Evolutionary conservation across 495 filamentous ascomycete genomes (phyloP), one percentile per base, ranked within the genome.

Genomic region (Darksidea phi): DNA sequence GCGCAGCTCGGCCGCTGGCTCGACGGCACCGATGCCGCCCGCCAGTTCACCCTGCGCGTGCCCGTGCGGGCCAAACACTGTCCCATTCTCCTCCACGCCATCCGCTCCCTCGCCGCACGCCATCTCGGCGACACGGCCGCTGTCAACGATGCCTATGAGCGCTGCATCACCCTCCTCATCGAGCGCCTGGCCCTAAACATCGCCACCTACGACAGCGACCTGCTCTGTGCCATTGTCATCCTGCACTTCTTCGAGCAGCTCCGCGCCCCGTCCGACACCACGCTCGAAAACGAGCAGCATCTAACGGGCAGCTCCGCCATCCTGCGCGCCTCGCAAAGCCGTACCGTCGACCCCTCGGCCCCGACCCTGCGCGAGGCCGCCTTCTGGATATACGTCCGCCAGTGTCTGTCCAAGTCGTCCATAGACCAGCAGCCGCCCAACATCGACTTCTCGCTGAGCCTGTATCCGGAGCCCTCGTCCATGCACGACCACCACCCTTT

Each of bases 371-470:
- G 50, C 26, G 38, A 66, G 2, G 63, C 63, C 11, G 50, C 57
- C 20, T 66, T 61, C 38, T 61, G 57, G 63, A 45, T 66, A 12
- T 59, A 66, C 34, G 51, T 66, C 6, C 50, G 63, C 8, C 63
- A 66, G 36, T 60, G 48, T 25, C 28, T 66, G 2, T 66, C 56
- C 57, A 66, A 26, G 11, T 50, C 63, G 25, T 54, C 37, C 7
- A 42, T 66, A n/a, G 47, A 66, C 51, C 63, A 66, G 57, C 55
- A 60, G 42, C 63, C 63, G 15, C 63, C 57, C 8, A 50, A 66
- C 41, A 20, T 66, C 5, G 56, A 54, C 21, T 32, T 53, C 7
- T 37, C 7, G 17, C 34, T 60, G 2, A 1, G n/a, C 21, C 15
- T 53, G 20, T 36, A 32, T 26, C 58, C 42, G 1, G 20, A 38